Conservation (phyloP, 176 grass and related monocot genomes). For the Echinochloa phyllopogon region DNA sequence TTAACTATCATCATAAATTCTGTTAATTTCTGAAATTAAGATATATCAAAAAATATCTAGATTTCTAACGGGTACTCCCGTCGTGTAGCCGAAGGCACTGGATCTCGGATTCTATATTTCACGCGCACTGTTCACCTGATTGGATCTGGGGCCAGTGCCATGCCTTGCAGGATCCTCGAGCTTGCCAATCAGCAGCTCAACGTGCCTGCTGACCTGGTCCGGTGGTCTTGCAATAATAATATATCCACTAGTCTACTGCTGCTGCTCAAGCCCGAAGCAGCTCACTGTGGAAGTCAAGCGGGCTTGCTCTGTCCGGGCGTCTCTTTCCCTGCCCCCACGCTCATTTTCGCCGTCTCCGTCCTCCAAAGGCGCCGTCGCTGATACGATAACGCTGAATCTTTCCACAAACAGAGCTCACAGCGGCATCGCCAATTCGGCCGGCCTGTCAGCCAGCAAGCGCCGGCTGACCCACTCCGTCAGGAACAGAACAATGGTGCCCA, state of each 20-base stretch:
- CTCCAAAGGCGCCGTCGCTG: background rate
- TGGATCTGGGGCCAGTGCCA: background rate
- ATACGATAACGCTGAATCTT: background rate
- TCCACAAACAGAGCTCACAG: no score
- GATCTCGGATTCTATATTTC: background rate
- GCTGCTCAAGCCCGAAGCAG: background rate
- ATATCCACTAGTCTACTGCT: background rate
- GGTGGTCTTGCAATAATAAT: constrained; percentile 12
- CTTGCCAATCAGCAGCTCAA: background rate
- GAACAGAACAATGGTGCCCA: background rate
- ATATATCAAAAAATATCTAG: no score
- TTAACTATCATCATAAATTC: no score
- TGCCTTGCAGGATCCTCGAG: background rate
- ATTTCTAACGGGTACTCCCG: no score
- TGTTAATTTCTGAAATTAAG: no score
- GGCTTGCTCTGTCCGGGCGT: background rate
- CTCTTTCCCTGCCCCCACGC: background rate
- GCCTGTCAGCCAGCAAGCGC: no score
- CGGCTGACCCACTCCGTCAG: background rate
- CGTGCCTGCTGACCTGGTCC: background rate
- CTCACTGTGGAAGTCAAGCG: background rate
- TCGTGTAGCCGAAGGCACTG: no score
- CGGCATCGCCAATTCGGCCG: no score
- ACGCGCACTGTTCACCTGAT: background rate
- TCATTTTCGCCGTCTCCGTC: background rate